Conservation (phyloP, 2,329 filamentous ascomycete species). For the Pyrenophora tritici-repentis region DNA sequence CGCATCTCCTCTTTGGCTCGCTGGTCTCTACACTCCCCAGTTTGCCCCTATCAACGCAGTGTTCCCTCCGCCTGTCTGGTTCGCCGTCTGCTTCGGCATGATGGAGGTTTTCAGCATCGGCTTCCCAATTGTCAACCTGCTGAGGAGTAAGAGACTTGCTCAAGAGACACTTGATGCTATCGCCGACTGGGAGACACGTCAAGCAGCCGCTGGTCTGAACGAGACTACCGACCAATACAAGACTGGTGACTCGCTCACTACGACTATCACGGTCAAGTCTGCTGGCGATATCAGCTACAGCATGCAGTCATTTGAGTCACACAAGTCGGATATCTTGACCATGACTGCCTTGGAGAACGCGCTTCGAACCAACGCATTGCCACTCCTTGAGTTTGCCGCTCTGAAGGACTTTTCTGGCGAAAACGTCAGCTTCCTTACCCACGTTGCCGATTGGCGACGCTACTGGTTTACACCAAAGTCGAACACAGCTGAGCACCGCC, state of each 20-base stretch:
- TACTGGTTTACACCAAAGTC: constrained; percentile 33
- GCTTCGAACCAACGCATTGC: constrained; percentile 35
- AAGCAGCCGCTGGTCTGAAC: constrained; percentile 16
- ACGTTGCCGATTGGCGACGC: constrained; percentile 41
- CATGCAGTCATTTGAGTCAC: constrained; percentile 32
- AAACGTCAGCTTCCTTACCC: constrained; percentile 44
- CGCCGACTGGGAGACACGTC: constrained; percentile 40
- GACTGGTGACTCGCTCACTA: constrained; percentile 21
- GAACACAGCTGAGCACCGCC: constrained; percentile 28
- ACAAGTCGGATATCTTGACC: constrained; percentile 39
- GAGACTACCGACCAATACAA: constrained; percentile 14
- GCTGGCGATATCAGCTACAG: constrained; percentile 12
- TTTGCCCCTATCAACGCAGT: constrained; percentile 33
- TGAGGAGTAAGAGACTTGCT: constrained; percentile 32
- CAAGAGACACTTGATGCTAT: constrained; percentile 43
- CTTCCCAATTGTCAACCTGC: constrained; percentile 38
- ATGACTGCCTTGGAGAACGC: constrained; percentile 44
- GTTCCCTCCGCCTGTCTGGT: constrained; percentile 38
- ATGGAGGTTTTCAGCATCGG: constrained; percentile 40
- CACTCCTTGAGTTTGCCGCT: constrained; percentile 41
- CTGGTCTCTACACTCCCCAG: constrained; percentile 37
- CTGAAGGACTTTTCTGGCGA: constrained; percentile 42
- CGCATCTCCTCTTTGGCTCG: constrained; percentile 42
- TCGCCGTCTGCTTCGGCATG: constrained; percentile 39
- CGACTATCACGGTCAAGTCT: constrained; percentile 25